phyloP scores from a whole-genome alignment of 2,329 filamentous ascomycete species.

The Epichloe scottii region DNA sequence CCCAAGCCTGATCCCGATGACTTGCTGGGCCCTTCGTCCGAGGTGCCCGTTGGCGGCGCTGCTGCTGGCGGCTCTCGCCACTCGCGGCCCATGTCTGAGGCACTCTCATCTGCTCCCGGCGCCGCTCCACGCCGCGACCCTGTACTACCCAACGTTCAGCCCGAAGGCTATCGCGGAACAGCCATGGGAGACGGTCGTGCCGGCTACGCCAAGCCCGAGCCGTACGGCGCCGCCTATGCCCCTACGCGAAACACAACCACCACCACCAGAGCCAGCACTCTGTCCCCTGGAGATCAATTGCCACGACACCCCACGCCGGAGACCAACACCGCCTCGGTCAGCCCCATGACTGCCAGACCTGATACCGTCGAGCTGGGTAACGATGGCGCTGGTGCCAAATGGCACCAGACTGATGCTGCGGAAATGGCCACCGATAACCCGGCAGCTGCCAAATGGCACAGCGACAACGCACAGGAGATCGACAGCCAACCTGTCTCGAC shows the following conservation, averaged over 20 bases:
- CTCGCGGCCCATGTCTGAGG: slow-evolving; percentile 20
- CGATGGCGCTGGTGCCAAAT: slow-evolving; percentile 5
- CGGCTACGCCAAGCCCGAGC: slow-evolving; percentile 26
- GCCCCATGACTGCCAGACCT: slow-evolving; percentile 6
- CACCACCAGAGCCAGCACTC: slow-evolving; percentile 8
- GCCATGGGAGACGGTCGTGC: slow-evolving; percentile 26
- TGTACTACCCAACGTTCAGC: slow-evolving; percentile 11
- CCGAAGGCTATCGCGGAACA: slow-evolving; percentile 27
- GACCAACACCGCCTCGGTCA: slow-evolving; percentile 7
- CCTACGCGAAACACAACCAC: slow-evolving; percentile 11
- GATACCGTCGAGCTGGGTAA: slow-evolving; percentile 9
- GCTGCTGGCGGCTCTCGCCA: slow-evolving; percentile 10
- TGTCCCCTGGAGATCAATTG: slow-evolving; percentile 10
- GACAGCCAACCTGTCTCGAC: slow-evolving; percentile 22
- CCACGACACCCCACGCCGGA: slow-evolving; percentile 16
- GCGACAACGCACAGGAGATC: slow-evolving; percentile 25
- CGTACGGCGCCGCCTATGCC: slow-evolving; percentile 20
- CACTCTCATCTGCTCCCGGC: slow-evolving; percentile 13
- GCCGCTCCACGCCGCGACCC: slow-evolving; percentile 16
- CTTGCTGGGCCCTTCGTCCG: slow-evolving; percentile 26
- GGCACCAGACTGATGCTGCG: slow-evolving; percentile 8
- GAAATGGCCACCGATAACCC: slow-evolving; percentile 22
- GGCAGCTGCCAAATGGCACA: slow-evolving; percentile 21
- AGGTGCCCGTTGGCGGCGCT: slow-evolving; percentile 26
- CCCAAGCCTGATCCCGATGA: slow-evolving; percentile 25